Evolutionary conservation across 2,329 filamentous ascomycete species (phyloP).

Genomic region (Beauveria pseudobassiana): DNA sequence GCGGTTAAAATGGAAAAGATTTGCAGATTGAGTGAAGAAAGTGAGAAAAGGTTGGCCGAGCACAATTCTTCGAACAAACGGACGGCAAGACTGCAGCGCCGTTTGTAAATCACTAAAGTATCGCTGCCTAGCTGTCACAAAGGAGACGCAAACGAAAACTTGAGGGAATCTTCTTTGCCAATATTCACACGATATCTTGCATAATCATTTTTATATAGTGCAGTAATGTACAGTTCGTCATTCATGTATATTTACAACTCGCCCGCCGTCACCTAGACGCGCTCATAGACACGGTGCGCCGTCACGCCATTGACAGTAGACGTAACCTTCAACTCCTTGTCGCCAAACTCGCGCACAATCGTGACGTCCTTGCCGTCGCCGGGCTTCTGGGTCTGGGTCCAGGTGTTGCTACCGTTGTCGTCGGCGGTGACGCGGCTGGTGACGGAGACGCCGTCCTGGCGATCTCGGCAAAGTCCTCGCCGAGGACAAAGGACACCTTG

Average conservation of each 20-base stretch:
- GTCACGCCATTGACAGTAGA: neutral
- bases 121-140: too few species aligned
- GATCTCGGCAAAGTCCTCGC: conserved; percentile 8
- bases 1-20: too few species aligned
- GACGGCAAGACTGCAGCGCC: too few species aligned
- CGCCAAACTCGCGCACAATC: conserved; percentile 8
- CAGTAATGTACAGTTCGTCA: conserved; percentile 6
- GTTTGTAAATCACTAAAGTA: too few species aligned
- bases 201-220: neutral
- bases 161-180: too few species aligned
- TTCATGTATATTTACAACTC: neutral
- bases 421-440: conserved; percentile 9
- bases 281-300: conserved; percentile 6
- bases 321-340: conserved; percentile 5
- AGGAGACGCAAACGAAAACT: too few species aligned
- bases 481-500: conserved; percentile 1
- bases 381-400: conserved; percentile 11
- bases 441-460: conserved; percentile 12
- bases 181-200: neutral
- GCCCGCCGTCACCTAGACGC: neutral
- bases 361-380: conserved; percentile 8
- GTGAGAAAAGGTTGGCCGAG: too few species aligned
- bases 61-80: too few species aligned
- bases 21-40: too few species aligned
- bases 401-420: conserved; percentile 1